Evolutionary conservation across 306 rosid species (phyloP).

Genomic region (Cicer chorassanicum): DNA sequence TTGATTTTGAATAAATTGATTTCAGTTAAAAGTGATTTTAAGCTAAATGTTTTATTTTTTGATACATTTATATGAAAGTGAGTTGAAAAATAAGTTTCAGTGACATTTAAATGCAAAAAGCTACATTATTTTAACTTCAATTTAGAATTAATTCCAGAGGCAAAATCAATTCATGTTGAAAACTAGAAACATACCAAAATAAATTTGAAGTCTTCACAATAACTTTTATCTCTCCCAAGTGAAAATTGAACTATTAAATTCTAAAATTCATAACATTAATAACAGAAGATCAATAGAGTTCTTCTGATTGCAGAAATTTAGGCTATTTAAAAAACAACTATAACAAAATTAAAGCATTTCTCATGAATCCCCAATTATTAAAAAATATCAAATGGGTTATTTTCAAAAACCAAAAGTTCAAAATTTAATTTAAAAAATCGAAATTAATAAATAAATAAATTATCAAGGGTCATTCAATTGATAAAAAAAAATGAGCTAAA

Average conservation of each 20-base stretch:
- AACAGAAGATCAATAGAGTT: conserved; percentile 32
- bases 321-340: not conserved
- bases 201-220: no score
- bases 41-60: no score
- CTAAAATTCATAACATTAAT: conserved; percentile 16
- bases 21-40: no score
- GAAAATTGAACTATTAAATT: conserved; percentile 8
- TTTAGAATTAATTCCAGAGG: no score
- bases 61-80: no score
- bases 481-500: conserved; percentile 31
- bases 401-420: not conserved
- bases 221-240: not conserved
- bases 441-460: not conserved
- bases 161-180: no score
- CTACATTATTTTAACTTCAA: no score
- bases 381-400: not conserved
- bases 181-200: no score
- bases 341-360: not conserved
- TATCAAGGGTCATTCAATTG: not conserved
- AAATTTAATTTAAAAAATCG: not conserved
- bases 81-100: no score
- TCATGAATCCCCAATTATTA: not conserved
- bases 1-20: no score
- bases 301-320: not conserved
- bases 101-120: no score